Conservation (phyloP, 345 rosid genomes). For the Brassica cretica region DNA sequence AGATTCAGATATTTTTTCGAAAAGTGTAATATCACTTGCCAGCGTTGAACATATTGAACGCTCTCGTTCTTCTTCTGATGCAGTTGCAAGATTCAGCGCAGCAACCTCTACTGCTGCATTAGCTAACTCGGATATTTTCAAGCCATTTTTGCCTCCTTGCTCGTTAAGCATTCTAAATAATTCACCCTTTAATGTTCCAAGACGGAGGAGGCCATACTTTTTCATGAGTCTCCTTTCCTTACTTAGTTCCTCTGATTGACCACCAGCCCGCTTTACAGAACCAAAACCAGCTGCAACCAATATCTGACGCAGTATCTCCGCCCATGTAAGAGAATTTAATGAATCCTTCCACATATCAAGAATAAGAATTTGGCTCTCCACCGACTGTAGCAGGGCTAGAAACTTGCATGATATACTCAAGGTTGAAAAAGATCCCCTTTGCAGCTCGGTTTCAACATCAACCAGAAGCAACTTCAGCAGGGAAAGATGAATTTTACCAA, state of each 20-base stretch:
- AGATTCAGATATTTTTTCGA: slow-evolving; percentile 84
- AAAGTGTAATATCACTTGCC: slow-evolving; percentile 89
- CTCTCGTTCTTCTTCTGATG: slow-evolving; percentile 64
- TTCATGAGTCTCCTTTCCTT: slow-evolving; percentile 84
- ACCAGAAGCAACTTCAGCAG: slow-evolving; percentile 80
- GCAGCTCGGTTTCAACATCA: slow-evolving; percentile 68
- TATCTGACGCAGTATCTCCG: slow-evolving; percentile 79
- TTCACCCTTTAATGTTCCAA: slow-evolving; percentile 82
- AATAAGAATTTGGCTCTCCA: slow-evolving; percentile 65
- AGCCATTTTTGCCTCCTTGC: slow-evolving; percentile 81
- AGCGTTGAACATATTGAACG: slow-evolving; percentile 69
- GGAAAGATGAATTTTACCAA: slow-evolving; percentile 86
- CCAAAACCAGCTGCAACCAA: slow-evolving; percentile 92
- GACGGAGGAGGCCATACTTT: slow-evolving; percentile 66
- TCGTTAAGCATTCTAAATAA: slow-evolving; percentile 62
- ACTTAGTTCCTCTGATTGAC: slow-evolving; percentile 52
- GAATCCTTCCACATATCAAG: slow-evolving; percentile 79
- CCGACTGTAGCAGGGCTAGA: slow-evolving; percentile 87
- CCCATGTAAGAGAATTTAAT: slow-evolving; percentile 91
- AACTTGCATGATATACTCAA: slow-evolving; percentile 81
- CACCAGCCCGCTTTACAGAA: slow-evolving; percentile 51
- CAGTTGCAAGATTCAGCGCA: slow-evolving; percentile 60
- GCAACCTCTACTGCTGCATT: slow-evolving; percentile 55
- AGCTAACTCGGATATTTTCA: slow-evolving; percentile 71
- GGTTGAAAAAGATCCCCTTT: slow-evolving; percentile 51